Base-by-base conservation (phyloP, 2,329 filamentous ascomycete genomes). In the Neonectria punicea region DNA sequence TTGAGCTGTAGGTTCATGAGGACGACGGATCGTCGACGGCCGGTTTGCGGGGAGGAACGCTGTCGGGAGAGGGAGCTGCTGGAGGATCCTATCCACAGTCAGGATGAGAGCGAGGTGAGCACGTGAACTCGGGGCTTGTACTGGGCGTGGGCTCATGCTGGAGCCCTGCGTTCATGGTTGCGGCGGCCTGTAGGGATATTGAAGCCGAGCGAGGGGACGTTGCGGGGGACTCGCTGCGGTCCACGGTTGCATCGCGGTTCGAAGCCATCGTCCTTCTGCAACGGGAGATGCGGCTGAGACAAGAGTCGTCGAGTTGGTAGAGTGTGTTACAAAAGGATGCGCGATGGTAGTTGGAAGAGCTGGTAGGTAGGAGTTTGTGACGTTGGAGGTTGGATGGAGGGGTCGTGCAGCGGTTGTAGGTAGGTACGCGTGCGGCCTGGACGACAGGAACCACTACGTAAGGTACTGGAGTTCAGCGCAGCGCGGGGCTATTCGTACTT, bases 101-200 rank as follows among this genome's bases (percentile, higher is more conserved):
- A 73, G 66, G 46, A 32, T 39, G 11, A 22, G 20, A 34, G 3
- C 1, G 11, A 20, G 51, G 53, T 14, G 41, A 41, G 16, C 47
- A n/a, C 10, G 41, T 34, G n/a, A 25, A 30, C 30, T 32, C 28
- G 22, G 43, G 41, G 30, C n/a, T 46, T 83, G 51, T 82, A 89
- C 88, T 82, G 76, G 85, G 80, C 13, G 87, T 86, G 43, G 87
- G 83, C 74, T 92, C 87, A 68, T 87, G 87, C 70, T 92, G 89
- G 30, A 93, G 87, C 56, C 92, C 89, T 30, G 92, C 91, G 76
- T 95, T 95, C 79, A 94, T 87, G 47, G 91, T 90, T 8, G 92
- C 92, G 13, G 92, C 89, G 56, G 92, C 92, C 76, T 92, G 92
- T 10, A 96, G 85, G 14, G 92, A 93, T 67, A 87, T 85, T 44